Base-by-base conservation (phyloP, 2,329 filamentous ascomycete species). In the Fonsecaea erecta region DNA sequence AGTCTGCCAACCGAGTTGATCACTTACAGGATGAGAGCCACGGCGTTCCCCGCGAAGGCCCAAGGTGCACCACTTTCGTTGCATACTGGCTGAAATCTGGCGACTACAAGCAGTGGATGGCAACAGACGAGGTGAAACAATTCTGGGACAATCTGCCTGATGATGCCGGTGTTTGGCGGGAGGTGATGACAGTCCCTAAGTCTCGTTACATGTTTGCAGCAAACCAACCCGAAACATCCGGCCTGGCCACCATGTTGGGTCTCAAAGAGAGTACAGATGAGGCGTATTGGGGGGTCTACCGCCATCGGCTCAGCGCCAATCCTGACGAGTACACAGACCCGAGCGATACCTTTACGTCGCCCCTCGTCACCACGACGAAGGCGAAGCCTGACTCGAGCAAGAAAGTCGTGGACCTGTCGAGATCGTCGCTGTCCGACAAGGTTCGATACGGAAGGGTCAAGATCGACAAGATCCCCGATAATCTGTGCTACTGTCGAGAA, bases 1-100 rank as follows among this genome's bases (percentile, higher is more conserved):
- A 51, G 14, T 60, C 59, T 32, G 64, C 64, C 2, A 35, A 56
- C 11, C 60, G 64, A 40, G 40, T 66, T 8, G 64, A 66, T 43
- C 64, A 66, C 52, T 51, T 66, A 30, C 64, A 66, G 37, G 64
- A 66, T n/a, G 64, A 66, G 32, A 63, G 59, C 37, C 64, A 66
- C 28, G 54, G 55, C 16, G n/a, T 28, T 7, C 46, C 64, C 2
- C 60, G 64, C 9, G 40, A 59, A 18, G 43, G 52, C 0, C 59
- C 64, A 12, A 43, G 32, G n/a, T 66, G 51, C 16, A 65, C 63
- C 37, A 62, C 60, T 16, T 66, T 66, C 32, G 59, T 63, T 12
- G 64, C 60, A 14, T 66, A 66, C 54, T 66, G 64, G 64, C 34
- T 58, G 18, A 48, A 63, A 11, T 59, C 43, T 18, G 14, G 30